Evolutionary conservation across 352 stramenopile species (phyloP).

Genomic region (Pythium aristosporum): DNA sequence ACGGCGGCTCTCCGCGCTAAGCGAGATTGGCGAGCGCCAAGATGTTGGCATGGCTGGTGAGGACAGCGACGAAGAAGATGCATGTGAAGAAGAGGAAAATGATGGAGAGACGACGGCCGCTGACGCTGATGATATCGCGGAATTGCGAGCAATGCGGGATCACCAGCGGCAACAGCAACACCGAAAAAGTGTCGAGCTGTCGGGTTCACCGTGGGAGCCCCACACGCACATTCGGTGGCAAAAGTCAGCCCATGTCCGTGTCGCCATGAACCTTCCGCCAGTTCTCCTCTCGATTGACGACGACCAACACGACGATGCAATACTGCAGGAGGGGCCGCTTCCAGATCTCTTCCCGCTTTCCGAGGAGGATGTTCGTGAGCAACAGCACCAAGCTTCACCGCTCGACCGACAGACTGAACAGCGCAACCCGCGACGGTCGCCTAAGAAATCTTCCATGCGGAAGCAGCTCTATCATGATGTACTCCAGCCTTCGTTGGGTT

Average conservation of each 20-base stretch:
- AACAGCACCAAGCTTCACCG: not conserved
- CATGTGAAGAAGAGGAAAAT: not conserved
- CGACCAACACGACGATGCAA: not conserved
- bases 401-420: too few relatives aligned
- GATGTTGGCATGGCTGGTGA: not conserved
- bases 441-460: not conserved
- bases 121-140: slow-evolving; percentile 23
- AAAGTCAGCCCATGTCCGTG: slow-evolving; percentile 34
- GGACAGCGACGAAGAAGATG: not conserved
- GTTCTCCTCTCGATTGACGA: not conserved
- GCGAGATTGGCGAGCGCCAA: slow-evolving; percentile 2
- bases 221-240: slow-evolving; percentile 48
- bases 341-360: slow-evolving; percentile 11
- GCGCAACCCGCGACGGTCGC: not conserved
- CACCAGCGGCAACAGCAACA: slow-evolving; percentile 22
- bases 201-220: not conserved
- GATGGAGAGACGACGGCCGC: slow-evolving; percentile 16
- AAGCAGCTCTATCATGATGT: not conserved
- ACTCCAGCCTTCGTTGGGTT: not conserved
- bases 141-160: slow-evolving; percentile 32
- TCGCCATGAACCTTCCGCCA: slow-evolving; percentile 40
- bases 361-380: not conserved
- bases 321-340: not conserved
- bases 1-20: slow-evolving; percentile 36
- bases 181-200: not conserved